Evolutionary conservation across 2,329 filamentous ascomycete species (phyloP).

Genomic region (Colletotrichum karsti): DNA sequence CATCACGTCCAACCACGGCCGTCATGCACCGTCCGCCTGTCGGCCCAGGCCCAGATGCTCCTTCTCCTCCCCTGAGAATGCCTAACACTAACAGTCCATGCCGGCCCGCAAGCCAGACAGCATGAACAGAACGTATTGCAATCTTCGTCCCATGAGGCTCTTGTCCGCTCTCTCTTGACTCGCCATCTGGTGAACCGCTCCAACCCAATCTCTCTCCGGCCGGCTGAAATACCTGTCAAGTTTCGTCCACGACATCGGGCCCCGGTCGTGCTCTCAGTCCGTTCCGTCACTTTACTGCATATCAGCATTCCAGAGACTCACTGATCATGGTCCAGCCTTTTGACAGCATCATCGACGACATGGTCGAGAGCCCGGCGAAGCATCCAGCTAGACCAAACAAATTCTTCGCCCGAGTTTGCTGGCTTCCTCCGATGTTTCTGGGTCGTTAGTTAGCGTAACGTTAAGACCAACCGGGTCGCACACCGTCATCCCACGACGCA

Average conservation of each 20-base stretch:
- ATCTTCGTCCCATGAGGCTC: not conserved
- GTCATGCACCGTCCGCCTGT: constrained; percentile 18
- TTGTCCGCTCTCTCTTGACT: constrained; percentile 6
- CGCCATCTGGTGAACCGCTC: not conserved
- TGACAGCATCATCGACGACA: not conserved
- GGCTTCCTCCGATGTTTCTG: not conserved
- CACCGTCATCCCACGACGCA: not conserved
- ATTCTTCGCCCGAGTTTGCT: not conserved
- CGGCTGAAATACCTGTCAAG: constrained; percentile 16
- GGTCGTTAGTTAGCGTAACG: not conserved
- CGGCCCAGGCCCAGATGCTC: not conserved
- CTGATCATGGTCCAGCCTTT: not conserved
- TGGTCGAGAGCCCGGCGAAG: no score
- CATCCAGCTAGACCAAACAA: no score
- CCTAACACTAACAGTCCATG: no score
- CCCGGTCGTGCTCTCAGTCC: not conserved
- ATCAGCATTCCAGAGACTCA: not conserved
- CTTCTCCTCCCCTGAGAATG: not conserved
- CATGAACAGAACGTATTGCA: not conserved
- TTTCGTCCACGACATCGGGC: constrained; percentile 19
- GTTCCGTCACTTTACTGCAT: not conserved
- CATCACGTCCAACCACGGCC: constrained; percentile 6
- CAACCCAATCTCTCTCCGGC: not conserved
- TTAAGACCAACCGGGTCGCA: not conserved
- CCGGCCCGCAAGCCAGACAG: not conserved